Base-by-base conservation (phyloP, 305 asterid genomes). In the Ajuga reptans region DNA sequence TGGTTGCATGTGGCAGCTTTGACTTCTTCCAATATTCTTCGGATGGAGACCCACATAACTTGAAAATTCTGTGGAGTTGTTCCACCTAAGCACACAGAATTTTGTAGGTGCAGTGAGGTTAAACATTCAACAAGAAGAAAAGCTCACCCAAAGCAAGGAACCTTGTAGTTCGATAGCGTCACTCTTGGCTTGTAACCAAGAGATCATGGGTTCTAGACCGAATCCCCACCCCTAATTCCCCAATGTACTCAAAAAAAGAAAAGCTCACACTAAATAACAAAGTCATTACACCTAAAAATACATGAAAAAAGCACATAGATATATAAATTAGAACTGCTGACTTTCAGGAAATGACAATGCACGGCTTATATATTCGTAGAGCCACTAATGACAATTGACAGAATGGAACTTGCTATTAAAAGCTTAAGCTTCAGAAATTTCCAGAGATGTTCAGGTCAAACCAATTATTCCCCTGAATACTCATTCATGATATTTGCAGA, bases 1-100 rank as follows among this genome's bases (percentile, higher is more conserved):
- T 88, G 72, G 97, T 86, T 33, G 97, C 96, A 75, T 90, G 94
- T 3, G 96, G 94, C 56, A 90, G 89, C 84, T 77, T 88, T 1
- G 94, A 88, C 75, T 84, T 86, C 68, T 88, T 88, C 97, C 96
- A 90, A 69, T 90, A 90, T 14, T 88, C 96, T n/a, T 90, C 95
- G 4, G 93, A 84, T 7, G 95, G 96, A 33, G 97, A 88, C 70
- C 97, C 97, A 39, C 97, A 90, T 57, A 90, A 78, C 85, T 90
- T 90, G 82, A 90, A 90, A 68, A 90, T 90, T 82, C 89, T 82
- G 80, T 90, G 96, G 62, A 90, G 84, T 68, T 90, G 97, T 72
- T 90, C 97, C 76, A 90, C 97, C 97, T 90, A 65, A 62, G 68
- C 69, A 59, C 80, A 55, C 43, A 56, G 21, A 76, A 57, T 49